phyloP scores from a whole-genome alignment of 148 eudicot genomes.

The Diospyros lotus region DNA sequence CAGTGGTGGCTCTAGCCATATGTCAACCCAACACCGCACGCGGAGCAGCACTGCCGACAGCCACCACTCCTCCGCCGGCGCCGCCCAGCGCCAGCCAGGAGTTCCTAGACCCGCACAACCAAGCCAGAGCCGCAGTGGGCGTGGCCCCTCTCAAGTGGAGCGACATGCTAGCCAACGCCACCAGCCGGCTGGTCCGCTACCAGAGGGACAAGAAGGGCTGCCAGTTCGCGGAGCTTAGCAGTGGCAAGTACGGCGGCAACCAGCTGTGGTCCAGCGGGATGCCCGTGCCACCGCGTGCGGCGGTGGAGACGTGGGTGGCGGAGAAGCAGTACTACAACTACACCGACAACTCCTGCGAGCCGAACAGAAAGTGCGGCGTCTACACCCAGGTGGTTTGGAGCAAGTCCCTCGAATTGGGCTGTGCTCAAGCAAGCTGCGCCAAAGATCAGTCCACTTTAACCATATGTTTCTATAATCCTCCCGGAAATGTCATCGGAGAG shows the following conservation, averaged over 20 bases:
- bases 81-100: constrained; percentile 33
- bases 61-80: constrained; percentile 11
- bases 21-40: background rate
- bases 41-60: constrained; percentile 3
- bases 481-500: constrained; percentile 68
- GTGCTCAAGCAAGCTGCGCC: constrained; percentile 49
- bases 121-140: constrained; percentile 51
- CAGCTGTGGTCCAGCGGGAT: constrained; percentile 50
- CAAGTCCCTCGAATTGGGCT: constrained; percentile 58
- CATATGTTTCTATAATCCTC: constrained; percentile 73
- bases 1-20: constrained; percentile 8
- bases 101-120: constrained; percentile 58
- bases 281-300: constrained; percentile 38
- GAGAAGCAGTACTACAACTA: constrained; percentile 57
- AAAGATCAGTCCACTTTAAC: constrained; percentile 41
- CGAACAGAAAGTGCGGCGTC: constrained; percentile 52
- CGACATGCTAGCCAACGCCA: constrained; percentile 36
- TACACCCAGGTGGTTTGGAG: constrained; percentile 89
- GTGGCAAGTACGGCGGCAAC: constrained; percentile 61
- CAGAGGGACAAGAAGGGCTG: constrained; percentile 54
- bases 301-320: constrained; percentile 60
- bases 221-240: constrained; percentile 44
- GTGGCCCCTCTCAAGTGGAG: constrained; percentile 61
- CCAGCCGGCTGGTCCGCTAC: constrained; percentile 41
- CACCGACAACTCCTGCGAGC: constrained; percentile 37